Conservation (phyloP, 352 stramenopile genomes). For the Pythium apleroticum region DNA sequence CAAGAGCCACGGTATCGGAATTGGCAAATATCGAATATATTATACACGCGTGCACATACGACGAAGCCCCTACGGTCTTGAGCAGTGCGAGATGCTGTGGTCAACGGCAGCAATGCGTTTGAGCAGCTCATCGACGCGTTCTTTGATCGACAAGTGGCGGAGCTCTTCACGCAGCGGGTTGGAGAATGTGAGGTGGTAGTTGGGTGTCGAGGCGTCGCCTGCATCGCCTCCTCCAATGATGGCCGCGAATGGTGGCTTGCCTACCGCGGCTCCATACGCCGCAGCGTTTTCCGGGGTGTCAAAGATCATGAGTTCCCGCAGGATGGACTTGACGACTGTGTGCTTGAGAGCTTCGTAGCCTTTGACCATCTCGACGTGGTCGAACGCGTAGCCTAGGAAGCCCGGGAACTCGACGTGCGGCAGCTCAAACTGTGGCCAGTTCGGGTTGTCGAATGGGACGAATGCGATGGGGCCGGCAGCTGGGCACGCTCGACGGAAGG, state of each 20-base stretch:
- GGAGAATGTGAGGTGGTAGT: conserved; percentile 53
- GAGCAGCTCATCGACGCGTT: conserved; percentile 38
- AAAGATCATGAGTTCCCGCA: conserved; percentile 78
- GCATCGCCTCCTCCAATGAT: conserved; percentile 34
- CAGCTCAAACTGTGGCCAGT: conserved; percentile 62
- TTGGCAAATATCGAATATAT: conserved; percentile 7
- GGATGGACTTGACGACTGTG: conserved; percentile 69
- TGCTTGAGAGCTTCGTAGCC: conserved; percentile 62
- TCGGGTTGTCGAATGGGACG: conserved; percentile 64
- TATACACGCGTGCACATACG: neutral
- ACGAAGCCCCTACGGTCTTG: neutral
- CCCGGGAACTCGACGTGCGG: conserved; percentile 38
- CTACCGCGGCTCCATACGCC: conserved; percentile 42
- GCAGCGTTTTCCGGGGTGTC: conserved; percentile 49
- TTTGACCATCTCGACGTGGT: conserved; percentile 54
- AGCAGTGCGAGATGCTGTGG: conserved; percentile 30
- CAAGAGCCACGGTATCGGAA: neutral
- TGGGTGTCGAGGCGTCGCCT: conserved; percentile 19
- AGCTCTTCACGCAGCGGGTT: conserved; percentile 47
- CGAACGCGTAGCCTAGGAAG: conserved; percentile 75
- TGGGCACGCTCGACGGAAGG: conserved; percentile 50
- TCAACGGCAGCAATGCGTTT: conserved; percentile 45
- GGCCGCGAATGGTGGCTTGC: conserved; percentile 40
- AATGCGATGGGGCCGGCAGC: conserved; percentile 65
- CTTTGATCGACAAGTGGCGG: conserved; percentile 40